These are phyloP conservation scores for Delonix regia DNA, from an alignment of 306 rosid species.

Conservation along the genomic window DNA sequence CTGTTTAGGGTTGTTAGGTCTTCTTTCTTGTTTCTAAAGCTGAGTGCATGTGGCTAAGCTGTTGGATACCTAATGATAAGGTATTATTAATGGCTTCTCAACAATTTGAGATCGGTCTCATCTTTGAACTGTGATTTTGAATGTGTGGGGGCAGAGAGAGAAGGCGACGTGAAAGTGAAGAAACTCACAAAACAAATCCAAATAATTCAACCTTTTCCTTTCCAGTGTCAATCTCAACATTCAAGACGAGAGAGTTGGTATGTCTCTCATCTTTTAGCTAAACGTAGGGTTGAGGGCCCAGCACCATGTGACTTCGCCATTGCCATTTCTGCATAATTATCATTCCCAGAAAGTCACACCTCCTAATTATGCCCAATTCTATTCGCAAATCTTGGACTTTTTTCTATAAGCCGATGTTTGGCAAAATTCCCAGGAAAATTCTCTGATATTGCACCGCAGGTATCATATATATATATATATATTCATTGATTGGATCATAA, in stretches of 20 bases:
- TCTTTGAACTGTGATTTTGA: background rate
- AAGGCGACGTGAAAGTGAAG: conserved; percentile 31
- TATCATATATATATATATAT: too few relatives aligned
- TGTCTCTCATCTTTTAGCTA: conserved; percentile 20
- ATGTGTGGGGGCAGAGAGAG: too few relatives aligned
- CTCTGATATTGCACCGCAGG: too few relatives aligned
- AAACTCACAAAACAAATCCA: conserved; percentile 9
- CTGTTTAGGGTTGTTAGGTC: conserved; percentile 13
- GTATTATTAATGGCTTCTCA: background rate
- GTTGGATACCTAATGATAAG: background rate
- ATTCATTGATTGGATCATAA: too few relatives aligned
- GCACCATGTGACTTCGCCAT: conserved; percentile 32
- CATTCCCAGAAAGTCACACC: conserved; percentile 26
- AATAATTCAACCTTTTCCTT: conserved; percentile 31
- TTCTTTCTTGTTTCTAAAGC: conserved; percentile 33
- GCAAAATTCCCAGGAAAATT: background rate
- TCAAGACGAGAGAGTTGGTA: conserved; percentile 20
- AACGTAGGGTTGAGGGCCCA: conserved; percentile 27
- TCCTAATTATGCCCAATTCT: background rate
- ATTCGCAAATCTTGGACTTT: background rate
- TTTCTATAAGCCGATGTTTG: background rate
- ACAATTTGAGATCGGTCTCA: background rate
- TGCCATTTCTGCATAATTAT: conserved; percentile 5
- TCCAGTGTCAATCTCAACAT: conserved; percentile 34
- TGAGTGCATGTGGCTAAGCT: conserved; percentile 26